phyloP scores from a whole-genome alignment of 2,329 filamentous ascomycete genomes.

The Penicillium hesseltinei region DNA sequence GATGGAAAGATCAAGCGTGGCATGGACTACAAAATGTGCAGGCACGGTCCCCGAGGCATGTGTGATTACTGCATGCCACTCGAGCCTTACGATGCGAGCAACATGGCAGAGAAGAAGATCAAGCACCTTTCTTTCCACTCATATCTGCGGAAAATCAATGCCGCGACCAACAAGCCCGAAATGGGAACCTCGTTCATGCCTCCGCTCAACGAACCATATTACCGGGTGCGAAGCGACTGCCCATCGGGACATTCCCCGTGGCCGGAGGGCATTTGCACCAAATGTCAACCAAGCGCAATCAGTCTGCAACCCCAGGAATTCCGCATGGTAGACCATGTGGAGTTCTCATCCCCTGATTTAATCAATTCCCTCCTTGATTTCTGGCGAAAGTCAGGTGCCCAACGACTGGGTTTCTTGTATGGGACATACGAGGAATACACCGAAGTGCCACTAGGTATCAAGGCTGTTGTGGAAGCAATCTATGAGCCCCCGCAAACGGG shows the following conservation, averaged over 20 bases:
- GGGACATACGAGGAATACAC: constrained; percentile 87
- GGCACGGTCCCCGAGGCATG: constrained; percentile 96
- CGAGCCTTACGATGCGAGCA: constrained; percentile 87
- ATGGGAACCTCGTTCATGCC: constrained; percentile 93
- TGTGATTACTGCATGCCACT: constrained; percentile 98
- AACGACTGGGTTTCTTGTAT: constrained; percentile 87
- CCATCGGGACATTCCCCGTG: constrained; percentile 90
- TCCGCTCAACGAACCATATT: constrained; percentile 88
- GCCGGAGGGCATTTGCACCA: constrained; percentile 96
- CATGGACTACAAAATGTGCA: constrained; percentile 81
- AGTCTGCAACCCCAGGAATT: constrained; percentile 90
- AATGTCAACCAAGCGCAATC: constrained; percentile 96
- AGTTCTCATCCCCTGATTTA: constrained; percentile 80
- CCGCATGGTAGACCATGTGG: constrained; percentile 97
- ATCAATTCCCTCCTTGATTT: constrained; percentile 89
- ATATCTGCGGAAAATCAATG: constrained; percentile 90
- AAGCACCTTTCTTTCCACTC: constrained; percentile 97
- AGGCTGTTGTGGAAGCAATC: constrained; percentile 94
- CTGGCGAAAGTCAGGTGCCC: constrained; percentile 81
- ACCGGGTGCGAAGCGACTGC: constrained; percentile 82
- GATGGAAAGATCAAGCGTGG: constrained; percentile 84
- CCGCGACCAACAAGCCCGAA: constrained; percentile 94
- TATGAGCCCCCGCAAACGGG: constrained; percentile 92
- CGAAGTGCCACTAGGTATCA: constrained; percentile 88
- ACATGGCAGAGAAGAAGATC: constrained; percentile 93